Evolutionary conservation across 2,329 filamentous ascomycete genomes (phyloP), one percentile per base, ranked within the genome.

Genomic region (Fusarium longipes): DNA sequence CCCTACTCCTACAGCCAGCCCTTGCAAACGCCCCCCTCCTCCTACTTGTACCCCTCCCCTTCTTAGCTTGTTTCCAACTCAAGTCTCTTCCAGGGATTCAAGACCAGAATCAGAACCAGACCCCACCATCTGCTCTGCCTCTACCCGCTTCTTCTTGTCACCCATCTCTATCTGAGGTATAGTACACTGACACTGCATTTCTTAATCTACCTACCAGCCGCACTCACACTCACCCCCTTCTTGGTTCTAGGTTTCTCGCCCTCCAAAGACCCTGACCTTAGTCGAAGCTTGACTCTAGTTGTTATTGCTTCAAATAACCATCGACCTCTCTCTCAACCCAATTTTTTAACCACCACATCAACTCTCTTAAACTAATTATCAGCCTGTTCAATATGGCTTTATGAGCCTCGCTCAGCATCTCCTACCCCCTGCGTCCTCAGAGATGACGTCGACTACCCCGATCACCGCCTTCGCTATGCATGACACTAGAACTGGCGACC

Each of bases 401-500:
- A 62, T 73, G 55, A 73, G 70, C 62, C 54, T 60, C 33, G 29
- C 51, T 63, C 62, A 57, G 40, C 53, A 54, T 59, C 44, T 29
- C 29, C 50, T 42, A 36, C 36, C 61, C 55, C 57, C 60, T 65
- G 64, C 57, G 58, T 63, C 61, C 51, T 48, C 47, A 67, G 59
- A 71, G 61, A 72, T 72, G 71, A 71, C 65, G 68, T 73, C 70
- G 67, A 73, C 68, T 57, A 62, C 62, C 59, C 57, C 62, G 35
- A 70, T 63, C 49, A 68, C 69, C 63, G 62, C 63, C 66, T 68
- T 68, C 60, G 44, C 60, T 51, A 77, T 78, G 75, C 74, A 73
- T 68, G 76, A 76, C 58, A 74, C 74, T 29, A 77, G 77, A 65
- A 71, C 64, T 47, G 75, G 63, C 70, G 78, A 81, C 66, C 73